These are phyloP conservation scores for Trichoderma guizhouense DNA, from an alignment of 2,329 filamentous ascomycete species.

Conservation along the genomic window DNA sequence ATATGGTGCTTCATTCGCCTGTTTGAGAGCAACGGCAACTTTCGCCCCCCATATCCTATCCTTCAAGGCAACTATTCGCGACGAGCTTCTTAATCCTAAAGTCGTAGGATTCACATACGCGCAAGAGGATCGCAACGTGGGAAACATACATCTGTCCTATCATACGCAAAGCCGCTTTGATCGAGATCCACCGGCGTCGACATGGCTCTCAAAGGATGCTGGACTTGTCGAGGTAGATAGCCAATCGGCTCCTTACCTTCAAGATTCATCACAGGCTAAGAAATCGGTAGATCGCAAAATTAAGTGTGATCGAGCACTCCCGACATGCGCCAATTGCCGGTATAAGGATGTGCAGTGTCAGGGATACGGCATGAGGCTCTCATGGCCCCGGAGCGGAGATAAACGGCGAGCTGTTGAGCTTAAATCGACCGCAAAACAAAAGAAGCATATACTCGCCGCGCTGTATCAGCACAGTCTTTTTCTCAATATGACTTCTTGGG, in stretches of 20 bases:
- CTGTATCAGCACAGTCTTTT: not conserved
- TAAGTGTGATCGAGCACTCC: not conserved
- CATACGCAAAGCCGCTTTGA: not conserved
- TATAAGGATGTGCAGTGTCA: not conserved
- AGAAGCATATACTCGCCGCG: not conserved
- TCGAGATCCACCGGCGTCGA: not conserved
- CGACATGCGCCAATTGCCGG: not conserved
- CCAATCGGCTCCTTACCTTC: not conserved
- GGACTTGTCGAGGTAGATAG: not conserved
- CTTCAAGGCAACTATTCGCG: not conserved
- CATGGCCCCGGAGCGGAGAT: not conserved
- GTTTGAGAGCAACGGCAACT: not conserved
- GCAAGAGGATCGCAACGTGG: not conserved
- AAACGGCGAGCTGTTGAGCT: not conserved
- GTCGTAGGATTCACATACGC: not conserved
- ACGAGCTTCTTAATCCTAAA: not conserved
- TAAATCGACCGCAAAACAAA: not conserved
- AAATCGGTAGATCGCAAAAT: conserved; percentile 5
- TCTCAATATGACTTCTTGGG: not conserved
- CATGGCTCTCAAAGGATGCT: not conserved
- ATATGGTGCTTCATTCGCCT: not conserved
- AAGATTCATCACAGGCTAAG: not conserved
- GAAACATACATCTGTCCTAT: not conserved
- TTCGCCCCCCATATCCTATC: not conserved
- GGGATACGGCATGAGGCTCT: conserved; percentile 7